phyloP scores from a whole-genome alignment of 2,329 filamentous ascomycete species.

The Parasarocladium wereldwijsianum region DNA sequence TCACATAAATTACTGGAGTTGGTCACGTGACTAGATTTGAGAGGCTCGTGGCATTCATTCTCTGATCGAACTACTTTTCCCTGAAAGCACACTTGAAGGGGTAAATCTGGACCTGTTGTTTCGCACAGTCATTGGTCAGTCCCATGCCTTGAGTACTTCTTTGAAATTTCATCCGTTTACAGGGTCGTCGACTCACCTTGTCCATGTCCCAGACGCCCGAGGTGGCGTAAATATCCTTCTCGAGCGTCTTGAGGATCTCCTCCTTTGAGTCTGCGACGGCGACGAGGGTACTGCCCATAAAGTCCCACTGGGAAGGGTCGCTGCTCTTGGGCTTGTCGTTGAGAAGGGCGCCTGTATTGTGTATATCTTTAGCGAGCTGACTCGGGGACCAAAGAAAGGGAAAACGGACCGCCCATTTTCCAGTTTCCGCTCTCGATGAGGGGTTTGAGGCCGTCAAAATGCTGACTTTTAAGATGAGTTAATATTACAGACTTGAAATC shows the following conservation, averaged over 20 bases:
- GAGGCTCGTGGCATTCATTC: no score
- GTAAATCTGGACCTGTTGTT: slow-evolving; percentile 33
- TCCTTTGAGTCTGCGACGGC: slow-evolving; percentile 51
- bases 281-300: slow-evolving; percentile 61
- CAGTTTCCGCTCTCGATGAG: slow-evolving; percentile 37
- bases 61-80: no score
- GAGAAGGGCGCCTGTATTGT: slow-evolving; percentile 46
- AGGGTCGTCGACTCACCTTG: background rate
- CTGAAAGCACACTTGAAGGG: slow-evolving; percentile 29
- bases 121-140: no score
- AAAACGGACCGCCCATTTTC: slow-evolving; percentile 45
- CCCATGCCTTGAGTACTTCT: background rate
- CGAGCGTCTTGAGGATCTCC: slow-evolving; percentile 51
- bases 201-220: slow-evolving; percentile 60
- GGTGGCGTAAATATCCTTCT: slow-evolving; percentile 57
- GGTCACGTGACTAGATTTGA: no score
- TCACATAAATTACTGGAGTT: no score
- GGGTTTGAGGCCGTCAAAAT: slow-evolving; percentile 41
- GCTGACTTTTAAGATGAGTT: slow-evolving; percentile 15
- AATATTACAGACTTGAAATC: background rate
- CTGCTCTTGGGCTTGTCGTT: slow-evolving; percentile 50
- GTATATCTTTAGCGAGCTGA: background rate
- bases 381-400: background rate
- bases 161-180: background rate
- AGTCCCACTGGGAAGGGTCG: slow-evolving; percentile 42